A percentile compares a stretch with the other conserved stretches of the same genome.
Conservation (phyloP, 2,329 filamentous ascomycete species). For the Chaetomiaceae sp. region DNA sequence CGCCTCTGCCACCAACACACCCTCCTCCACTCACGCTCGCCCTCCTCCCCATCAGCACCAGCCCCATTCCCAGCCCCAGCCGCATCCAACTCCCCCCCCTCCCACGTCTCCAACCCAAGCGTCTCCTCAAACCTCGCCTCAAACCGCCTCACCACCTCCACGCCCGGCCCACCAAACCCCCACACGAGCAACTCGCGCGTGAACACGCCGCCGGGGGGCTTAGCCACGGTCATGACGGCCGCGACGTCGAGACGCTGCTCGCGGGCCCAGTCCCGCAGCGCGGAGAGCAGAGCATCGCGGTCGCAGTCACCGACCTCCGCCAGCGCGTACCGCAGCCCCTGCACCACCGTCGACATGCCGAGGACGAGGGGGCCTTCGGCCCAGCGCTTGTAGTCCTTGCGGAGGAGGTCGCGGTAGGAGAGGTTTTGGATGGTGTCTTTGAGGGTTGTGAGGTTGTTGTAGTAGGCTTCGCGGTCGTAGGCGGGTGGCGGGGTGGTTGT, state of each 20-base stretch:
- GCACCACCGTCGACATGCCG: constrained; percentile 64
- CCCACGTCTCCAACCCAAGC: constrained; percentile 55
- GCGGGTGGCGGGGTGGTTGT: background rate
- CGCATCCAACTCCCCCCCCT: constrained; percentile 43
- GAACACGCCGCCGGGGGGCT: constrained; percentile 49
- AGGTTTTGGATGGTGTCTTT: constrained; percentile 64
- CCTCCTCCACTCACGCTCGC: constrained; percentile 41
- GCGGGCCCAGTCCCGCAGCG: constrained; percentile 48
- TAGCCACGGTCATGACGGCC: constrained; percentile 64
- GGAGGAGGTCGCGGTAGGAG: constrained; percentile 60
- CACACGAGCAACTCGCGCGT: constrained; percentile 64
- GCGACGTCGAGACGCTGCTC: constrained; percentile 58
- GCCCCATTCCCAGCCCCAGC: too few species aligned
- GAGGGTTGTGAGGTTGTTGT: constrained; percentile 53
- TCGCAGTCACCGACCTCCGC: constrained; percentile 44
- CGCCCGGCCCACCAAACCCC: constrained; percentile 49
- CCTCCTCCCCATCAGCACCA: constrained; percentile 28
- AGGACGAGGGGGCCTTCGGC: constrained; percentile 50
- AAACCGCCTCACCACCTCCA: constrained; percentile 52
- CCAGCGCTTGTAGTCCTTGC: constrained; percentile 87
- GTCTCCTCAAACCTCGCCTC: constrained; percentile 38
- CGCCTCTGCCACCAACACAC: constrained; percentile 63
- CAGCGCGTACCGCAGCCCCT: constrained; percentile 56
- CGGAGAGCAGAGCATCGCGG: constrained; percentile 39
- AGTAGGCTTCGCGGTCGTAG: constrained; percentile 55